Evolutionary conservation across 257 asterid species (phyloP).

Genomic region (Solanum rostratum): DNA sequence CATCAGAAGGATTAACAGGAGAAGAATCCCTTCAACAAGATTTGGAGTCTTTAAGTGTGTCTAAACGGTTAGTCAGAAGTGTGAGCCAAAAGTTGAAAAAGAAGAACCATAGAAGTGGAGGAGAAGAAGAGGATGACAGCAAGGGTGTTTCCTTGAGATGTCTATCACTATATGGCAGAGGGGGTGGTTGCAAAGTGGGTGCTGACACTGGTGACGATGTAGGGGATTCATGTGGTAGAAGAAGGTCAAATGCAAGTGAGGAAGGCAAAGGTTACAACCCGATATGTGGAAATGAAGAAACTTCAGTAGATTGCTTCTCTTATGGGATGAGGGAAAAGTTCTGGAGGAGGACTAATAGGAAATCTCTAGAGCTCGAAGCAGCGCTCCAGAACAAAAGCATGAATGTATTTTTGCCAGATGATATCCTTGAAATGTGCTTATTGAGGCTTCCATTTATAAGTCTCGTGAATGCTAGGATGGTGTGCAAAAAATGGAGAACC

Average conservation of each 20-base stretch:
- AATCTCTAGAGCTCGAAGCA: constrained; percentile 22
- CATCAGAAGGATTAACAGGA: constrained; percentile 28
- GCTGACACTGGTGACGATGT: constrained; percentile 71
- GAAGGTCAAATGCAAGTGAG: constrained; percentile 61
- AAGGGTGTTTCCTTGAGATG: constrained; percentile 63
- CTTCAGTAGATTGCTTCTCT: constrained; percentile 63
- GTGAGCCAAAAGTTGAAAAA: constrained; percentile 74
- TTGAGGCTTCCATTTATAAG: constrained; percentile 68
- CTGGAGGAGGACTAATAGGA: constrained; percentile 29
- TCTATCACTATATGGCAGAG: constrained; percentile 61
- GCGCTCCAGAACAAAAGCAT: constrained; percentile 28
- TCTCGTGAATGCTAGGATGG: constrained; percentile 81
- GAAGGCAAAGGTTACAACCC: constrained; percentile 41
- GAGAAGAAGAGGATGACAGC: constrained; percentile 42
- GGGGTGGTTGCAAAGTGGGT: constrained; percentile 93
- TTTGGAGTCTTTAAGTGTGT: constrained; percentile 46
- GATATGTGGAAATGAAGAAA: constrained; percentile 40
- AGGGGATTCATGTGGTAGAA: constrained; percentile 43
- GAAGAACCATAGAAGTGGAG: constrained; percentile 36
- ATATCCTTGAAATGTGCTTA: constrained; percentile 82
- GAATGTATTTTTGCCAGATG: constrained; percentile 72
- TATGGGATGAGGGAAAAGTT: constrained; percentile 58
- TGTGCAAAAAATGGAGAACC: constrained; percentile 88
- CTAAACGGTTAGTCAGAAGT: constrained; percentile 60
- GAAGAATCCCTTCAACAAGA: constrained; percentile 38